Evolutionary conservation across 352 stramenopile genomes (phyloP).

Genomic region (Globisporangium recalcitrans): DNA sequence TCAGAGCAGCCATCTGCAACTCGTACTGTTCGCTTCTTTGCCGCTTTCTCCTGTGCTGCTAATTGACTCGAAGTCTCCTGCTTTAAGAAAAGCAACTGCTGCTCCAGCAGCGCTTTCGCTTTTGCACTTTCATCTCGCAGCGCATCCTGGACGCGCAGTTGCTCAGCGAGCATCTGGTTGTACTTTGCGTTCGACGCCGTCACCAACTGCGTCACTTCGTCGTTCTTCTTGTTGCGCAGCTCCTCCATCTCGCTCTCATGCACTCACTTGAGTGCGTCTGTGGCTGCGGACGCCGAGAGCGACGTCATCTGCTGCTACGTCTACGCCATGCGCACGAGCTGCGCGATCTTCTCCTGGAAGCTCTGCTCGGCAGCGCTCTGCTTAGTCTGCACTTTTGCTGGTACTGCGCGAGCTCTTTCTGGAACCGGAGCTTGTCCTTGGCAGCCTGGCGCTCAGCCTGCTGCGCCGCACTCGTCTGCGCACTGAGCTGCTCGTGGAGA

Average conservation of each 20-base stretch:
- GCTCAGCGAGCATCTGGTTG: constrained; percentile 66
- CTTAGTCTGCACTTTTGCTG: constrained; percentile 22
- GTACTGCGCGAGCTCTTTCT: constrained; percentile 31
- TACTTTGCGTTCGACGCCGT: constrained; percentile 66
- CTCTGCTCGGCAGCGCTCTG: constrained; percentile 17
- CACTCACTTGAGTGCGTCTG: constrained; percentile 5
- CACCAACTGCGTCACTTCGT: constrained; percentile 64
- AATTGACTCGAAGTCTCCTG: constrained; percentile 9
- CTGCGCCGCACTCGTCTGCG: constrained; percentile 22
- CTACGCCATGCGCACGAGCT: constrained; percentile 30
- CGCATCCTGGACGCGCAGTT: constrained; percentile 57
- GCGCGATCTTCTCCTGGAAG: constrained; percentile 41
- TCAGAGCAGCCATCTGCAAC: constrained; percentile 19
- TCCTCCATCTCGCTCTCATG: constrained; percentile 24
- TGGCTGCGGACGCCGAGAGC: constrained; percentile 15
- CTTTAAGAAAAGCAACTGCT: constrained; percentile 14
- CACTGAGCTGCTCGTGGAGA: constrained; percentile 39
- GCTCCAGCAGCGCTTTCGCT: constrained; percentile 12
- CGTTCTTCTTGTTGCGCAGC: constrained; percentile 32
- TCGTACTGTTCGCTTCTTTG: constrained; percentile 37
- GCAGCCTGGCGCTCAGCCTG: constrained; percentile 30
- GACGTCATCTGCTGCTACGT: constrained; percentile 22
- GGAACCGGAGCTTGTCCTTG: constrained; percentile 33
- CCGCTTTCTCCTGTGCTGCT: background rate
- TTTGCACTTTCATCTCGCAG: constrained; percentile 28